phyloP scores from a whole-genome alignment of 352 stramenopile species.

The Phytophthora syringae region DNA sequence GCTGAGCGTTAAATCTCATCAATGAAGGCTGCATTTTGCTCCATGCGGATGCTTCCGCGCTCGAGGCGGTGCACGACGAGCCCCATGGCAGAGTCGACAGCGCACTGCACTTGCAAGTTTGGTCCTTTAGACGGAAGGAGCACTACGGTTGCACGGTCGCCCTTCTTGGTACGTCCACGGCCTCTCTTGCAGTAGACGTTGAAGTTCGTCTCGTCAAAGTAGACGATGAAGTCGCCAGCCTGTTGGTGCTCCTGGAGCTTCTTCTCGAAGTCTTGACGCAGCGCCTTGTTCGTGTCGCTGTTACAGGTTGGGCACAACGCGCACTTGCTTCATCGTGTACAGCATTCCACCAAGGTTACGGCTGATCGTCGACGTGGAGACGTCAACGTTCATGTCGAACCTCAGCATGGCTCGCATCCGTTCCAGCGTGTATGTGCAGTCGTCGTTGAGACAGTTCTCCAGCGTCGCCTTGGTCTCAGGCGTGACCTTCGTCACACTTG shows the following conservation, averaged over 20 bases:
- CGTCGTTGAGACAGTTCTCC: not conserved
- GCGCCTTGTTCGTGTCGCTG: constrained; percentile 2
- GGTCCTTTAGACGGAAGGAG: not conserved
- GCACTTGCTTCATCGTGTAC: constrained; percentile 1
- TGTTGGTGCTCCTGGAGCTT: not conserved
- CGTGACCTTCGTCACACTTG: not conserved
- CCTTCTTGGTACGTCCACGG: not conserved
- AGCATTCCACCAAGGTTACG: not conserved
- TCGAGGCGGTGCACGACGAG: not conserved
- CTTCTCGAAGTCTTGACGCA: not conserved
- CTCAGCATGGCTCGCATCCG: not conserved
- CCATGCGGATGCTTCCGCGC: constrained; percentile 1
- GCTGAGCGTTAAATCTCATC: constrained; percentile 1
- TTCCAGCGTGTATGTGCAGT: constrained; percentile 1
- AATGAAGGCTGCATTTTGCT: not conserved
- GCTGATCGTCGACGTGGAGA: not conserved
- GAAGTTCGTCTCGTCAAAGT: constrained; percentile 10
- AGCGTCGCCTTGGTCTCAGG: not conserved
- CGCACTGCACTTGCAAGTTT: constrained; percentile 4
- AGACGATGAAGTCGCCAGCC: constrained; percentile 1
- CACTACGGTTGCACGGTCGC: not conserved
- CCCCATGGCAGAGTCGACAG: not conserved
- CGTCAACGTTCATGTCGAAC: constrained; percentile 1
- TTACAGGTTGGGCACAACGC: constrained; percentile 1
- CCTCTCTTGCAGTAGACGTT: constrained; percentile 8